These are phyloP conservation scores for Trametes versicolor DNA, from an alignment of 1,284 basidiomycete species.

Conservation along the genomic window DNA sequence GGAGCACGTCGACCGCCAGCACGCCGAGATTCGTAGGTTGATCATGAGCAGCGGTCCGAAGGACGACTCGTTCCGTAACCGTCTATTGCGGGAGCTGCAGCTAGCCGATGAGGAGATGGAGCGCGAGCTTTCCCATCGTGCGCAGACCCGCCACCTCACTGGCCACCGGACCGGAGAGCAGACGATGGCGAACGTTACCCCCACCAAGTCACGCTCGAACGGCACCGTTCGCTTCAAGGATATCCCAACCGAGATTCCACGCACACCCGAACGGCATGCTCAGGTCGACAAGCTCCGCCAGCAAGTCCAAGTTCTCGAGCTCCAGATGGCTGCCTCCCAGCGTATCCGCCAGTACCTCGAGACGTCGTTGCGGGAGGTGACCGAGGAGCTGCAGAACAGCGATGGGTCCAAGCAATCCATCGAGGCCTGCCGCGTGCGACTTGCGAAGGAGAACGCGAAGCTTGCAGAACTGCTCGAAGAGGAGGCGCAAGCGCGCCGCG, in stretches of 20 bases:
- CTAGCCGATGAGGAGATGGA: slow-evolving; percentile 70
- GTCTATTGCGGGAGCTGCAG: slow-evolving; percentile 76
- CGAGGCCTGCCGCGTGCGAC: slow-evolving; percentile 63
- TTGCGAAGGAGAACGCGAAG: slow-evolving; percentile 68
- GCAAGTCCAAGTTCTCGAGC: slow-evolving; percentile 73
- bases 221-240: slow-evolving; percentile 49
- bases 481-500: slow-evolving; percentile 70
- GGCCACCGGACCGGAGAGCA: slow-evolving; percentile 43
- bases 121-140: slow-evolving; percentile 58
- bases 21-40: slow-evolving; percentile 73
- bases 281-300: slow-evolving; percentile 64
- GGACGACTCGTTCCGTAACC: slow-evolving; percentile 71
- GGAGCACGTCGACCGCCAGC: slow-evolving; percentile 72
- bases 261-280: slow-evolving; percentile 57
- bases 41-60: slow-evolving; percentile 66
- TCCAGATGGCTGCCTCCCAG: slow-evolving; percentile 75
- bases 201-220: slow-evolving; percentile 54
- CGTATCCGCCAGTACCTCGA: slow-evolving; percentile 76
- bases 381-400: slow-evolving; percentile 68
- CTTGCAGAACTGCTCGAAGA: slow-evolving; percentile 68
- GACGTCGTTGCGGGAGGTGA: slow-evolving; percentile 67
- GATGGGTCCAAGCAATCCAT: slow-evolving; percentile 75
- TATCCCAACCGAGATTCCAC: slow-evolving; percentile 48
- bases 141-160: slow-evolving; percentile 29
- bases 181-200: slow-evolving; percentile 52